Percentiles rank a stretch among this genome's conserved stretches.
These are phyloP conservation scores for Mycena sp. DNA, from an alignment of 1,284 basidiomycete species.

Conservation along the genomic window DNA sequence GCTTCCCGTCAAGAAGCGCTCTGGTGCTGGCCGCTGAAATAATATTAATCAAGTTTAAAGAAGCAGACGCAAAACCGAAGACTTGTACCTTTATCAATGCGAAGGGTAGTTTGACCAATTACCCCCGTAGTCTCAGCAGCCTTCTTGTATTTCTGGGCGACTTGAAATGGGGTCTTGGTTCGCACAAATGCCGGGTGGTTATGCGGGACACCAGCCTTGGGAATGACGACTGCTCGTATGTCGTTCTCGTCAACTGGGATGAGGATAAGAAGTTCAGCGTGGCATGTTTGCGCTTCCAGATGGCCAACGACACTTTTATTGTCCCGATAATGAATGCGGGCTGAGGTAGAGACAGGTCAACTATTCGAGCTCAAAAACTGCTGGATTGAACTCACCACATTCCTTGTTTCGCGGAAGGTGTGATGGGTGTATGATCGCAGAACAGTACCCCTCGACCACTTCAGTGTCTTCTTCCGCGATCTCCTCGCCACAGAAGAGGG, in stretches of 20 bases:
- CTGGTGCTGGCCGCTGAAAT: not conserved
- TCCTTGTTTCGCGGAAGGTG: slow-evolving; percentile 2
- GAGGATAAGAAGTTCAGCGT: not conserved
- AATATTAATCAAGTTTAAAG: not conserved
- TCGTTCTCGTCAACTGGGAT: slow-evolving; percentile 2
- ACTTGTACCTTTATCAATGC: slow-evolving; percentile 1
- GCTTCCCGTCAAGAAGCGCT: not conserved
- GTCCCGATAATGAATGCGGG: not conserved
- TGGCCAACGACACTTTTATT: not conserved
- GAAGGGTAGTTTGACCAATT: slow-evolving; percentile 5
- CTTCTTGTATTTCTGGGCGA: not conserved
- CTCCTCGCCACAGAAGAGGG: not conserved
- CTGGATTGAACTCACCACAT: not conserved
- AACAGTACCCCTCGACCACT: not conserved
- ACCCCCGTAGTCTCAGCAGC: not conserved
- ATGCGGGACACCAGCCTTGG: not conserved
- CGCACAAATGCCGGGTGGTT: not conserved
- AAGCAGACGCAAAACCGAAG: not conserved
- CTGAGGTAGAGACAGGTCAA: not conserved
- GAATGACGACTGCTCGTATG: slow-evolving; percentile 2
- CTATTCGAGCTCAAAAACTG: too few species aligned
- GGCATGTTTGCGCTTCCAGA: not conserved
- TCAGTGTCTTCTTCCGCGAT: not conserved
- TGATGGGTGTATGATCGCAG: slow-evolving; percentile 4
- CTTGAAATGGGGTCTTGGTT: not conserved